Percentiles rank a stretch among this genome's conserved stretches.
Evolutionary conservation across 1,139 yeast species (phyloP).

Genomic region (Taphrina deformans): DNA sequence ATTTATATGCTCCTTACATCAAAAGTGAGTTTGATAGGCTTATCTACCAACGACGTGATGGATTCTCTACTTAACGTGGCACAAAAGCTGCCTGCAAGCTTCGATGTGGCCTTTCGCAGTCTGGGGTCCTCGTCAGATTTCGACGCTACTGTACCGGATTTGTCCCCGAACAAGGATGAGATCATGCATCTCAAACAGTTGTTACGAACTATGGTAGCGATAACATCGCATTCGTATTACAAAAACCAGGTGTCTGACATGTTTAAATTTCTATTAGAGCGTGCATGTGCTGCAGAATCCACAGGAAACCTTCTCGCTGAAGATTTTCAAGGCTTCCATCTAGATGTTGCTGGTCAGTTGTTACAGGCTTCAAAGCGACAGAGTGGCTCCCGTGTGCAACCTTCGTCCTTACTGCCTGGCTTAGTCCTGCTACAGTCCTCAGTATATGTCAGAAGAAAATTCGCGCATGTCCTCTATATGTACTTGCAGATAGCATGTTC

Average conservation of each 20-base stretch:
- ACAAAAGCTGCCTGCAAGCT: conserved; percentile 48
- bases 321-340: background rate
- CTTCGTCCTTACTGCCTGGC: background rate
- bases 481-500: background rate
- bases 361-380: background rate
- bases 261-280: conserved; percentile 52
- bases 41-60: conserved; percentile 80
- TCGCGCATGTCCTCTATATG: background rate
- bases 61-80: conserved; percentile 65
- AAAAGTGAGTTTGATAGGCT: conserved; percentile 79
- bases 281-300: background rate
- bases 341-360: background rate
- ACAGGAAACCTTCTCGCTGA: background rate
- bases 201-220: conserved; percentile 55
- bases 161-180: background rate
- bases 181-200: conserved; percentile 40
- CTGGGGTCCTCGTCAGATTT: background rate
- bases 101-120: background rate
- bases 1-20: conserved; percentile 66
- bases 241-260: conserved; percentile 79
- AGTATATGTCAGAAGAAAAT: background rate
- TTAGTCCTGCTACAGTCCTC: background rate
- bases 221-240: conserved; percentile 72
- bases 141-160: background rate
- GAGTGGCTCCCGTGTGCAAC: background rate